Conservation (phyloP, 805 yeast genomes). For the Candida boleticola region DNA sequence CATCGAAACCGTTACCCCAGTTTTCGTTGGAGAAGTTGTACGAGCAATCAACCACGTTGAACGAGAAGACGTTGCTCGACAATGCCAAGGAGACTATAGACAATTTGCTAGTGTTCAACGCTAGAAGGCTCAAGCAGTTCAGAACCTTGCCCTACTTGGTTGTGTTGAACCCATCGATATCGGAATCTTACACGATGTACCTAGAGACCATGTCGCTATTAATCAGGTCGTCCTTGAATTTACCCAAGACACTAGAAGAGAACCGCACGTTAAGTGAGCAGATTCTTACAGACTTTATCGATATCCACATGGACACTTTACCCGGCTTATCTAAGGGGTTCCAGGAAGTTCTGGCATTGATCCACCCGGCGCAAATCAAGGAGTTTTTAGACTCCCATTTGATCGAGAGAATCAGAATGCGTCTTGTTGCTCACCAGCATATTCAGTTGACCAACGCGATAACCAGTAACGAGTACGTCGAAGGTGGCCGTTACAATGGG, state of each 20-base stretch:
- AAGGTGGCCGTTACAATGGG: slow-evolving; percentile 54
- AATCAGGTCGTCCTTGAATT: slow-evolving; percentile 30
- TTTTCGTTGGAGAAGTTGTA: slow-evolving; percentile 52
- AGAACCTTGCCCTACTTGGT: slow-evolving; percentile 79
- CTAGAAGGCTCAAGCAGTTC: slow-evolving; percentile 68
- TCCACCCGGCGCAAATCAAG: slow-evolving; percentile 51
- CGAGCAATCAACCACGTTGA: slow-evolving; percentile 37
- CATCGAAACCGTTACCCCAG: slow-evolving; percentile 51
- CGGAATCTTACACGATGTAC: slow-evolving; percentile 72
- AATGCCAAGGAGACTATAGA: slow-evolving; percentile 58
- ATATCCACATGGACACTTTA: slow-evolving; percentile 80
- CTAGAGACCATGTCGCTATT: slow-evolving; percentile 56
- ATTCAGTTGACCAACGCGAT: slow-evolving; percentile 52
- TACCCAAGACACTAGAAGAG: slow-evolving; percentile 49
- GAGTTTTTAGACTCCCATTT: slow-evolving; percentile 72
- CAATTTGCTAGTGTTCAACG: slow-evolving; percentile 57
- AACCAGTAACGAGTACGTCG: slow-evolving; percentile 33
- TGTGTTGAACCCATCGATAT: slow-evolving; percentile 82
- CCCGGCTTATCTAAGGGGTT: slow-evolving; percentile 82
- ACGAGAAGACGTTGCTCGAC: slow-evolving; percentile 32
- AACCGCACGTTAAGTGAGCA: slow-evolving; percentile 49
- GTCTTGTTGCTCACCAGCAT: slow-evolving; percentile 84
- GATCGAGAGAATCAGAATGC: slow-evolving; percentile 81
- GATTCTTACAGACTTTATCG: slow-evolving; percentile 58
- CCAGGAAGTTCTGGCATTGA: slow-evolving; percentile 53